A percentile compares a stretch with the other conserved stretches of the same genome.
phyloP scores from a whole-genome alignment of 345 rosid species.

The Combretum micranthum region DNA sequence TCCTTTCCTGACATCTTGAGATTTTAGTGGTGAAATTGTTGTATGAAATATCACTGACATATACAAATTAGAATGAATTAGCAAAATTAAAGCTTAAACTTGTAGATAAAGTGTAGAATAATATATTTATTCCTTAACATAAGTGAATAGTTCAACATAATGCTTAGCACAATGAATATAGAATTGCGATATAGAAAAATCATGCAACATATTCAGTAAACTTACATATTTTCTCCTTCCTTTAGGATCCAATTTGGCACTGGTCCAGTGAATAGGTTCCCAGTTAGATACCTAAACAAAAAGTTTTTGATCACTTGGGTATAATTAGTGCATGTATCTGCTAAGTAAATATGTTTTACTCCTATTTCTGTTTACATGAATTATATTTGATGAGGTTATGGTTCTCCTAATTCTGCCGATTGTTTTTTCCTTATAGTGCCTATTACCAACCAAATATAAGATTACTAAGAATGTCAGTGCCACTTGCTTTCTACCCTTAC shows the following conservation, averaged over 20 bases:
- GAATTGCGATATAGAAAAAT: neutral
- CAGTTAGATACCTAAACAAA: slow-evolving; percentile 11
- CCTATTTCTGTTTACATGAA: neutral
- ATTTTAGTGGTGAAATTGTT: slow-evolving; percentile 20
- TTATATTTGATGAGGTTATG: too few relatives aligned
- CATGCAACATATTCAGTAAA: neutral
- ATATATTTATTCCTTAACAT: neutral
- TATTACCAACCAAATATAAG: too few relatives aligned
- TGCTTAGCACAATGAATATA: neutral
- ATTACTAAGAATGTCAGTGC: too few relatives aligned
- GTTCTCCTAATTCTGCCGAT: too few relatives aligned
- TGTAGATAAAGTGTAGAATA: too few relatives aligned
- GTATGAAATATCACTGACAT: slow-evolving; percentile 32
- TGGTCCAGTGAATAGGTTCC: slow-evolving; percentile 12
- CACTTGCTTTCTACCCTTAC: too few relatives aligned
- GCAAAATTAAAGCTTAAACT: neutral
- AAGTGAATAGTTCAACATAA: neutral
- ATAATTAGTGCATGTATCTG: neutral
- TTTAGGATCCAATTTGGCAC: slow-evolving; percentile 13
- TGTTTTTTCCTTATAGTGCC: too few relatives aligned
- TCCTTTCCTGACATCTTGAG: slow-evolving; percentile 8
- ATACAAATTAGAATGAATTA: slow-evolving; percentile 4
- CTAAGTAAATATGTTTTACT: neutral
- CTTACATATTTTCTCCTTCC: slow-evolving; percentile 2
- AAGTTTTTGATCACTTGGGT: neutral